Conservation (phyloP, 202 grass and related monocot species). For the Brachypodium distachyon region DNA sequence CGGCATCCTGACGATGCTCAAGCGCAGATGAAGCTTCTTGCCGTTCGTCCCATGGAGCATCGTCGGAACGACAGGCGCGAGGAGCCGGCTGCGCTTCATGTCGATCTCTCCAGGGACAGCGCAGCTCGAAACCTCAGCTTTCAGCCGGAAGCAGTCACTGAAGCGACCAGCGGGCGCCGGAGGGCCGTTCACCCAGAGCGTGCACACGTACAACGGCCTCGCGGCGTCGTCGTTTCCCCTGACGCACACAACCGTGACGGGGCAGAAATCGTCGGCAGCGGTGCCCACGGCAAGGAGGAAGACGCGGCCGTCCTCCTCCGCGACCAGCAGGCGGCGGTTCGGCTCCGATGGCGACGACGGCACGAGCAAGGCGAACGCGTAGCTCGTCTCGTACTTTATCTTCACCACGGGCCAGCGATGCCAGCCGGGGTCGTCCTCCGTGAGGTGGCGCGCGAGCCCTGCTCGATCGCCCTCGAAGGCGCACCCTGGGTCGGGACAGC, state of each 20-base stretch:
- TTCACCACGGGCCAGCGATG: neutral
- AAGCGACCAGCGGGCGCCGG: neutral
- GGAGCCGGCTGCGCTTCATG: neutral
- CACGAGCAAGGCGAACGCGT: neutral
- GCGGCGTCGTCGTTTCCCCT: neutral
- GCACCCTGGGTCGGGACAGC: neutral
- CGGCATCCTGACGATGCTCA: no score
- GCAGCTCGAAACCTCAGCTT: neutral
- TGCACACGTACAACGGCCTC: neutral
- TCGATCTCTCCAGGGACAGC: neutral
- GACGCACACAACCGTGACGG: neutral
- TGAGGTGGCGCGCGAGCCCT: neutral
- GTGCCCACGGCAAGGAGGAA: neutral
- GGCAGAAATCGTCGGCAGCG: neutral
- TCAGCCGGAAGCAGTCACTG: neutral
- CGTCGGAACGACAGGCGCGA: neutral
- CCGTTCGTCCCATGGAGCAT: neutral
- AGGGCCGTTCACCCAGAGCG: neutral
- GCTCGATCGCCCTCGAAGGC: neutral
- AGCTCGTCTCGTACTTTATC: neutral
- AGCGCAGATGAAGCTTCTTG: neutral
- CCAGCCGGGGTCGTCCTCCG: no score
- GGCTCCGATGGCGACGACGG: neutral
- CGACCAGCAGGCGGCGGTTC: neutral
- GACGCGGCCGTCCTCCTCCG: neutral